Base-by-base conservation (phyloP, 176 grass and related monocot species). In the Metroxylon sagu region DNA sequence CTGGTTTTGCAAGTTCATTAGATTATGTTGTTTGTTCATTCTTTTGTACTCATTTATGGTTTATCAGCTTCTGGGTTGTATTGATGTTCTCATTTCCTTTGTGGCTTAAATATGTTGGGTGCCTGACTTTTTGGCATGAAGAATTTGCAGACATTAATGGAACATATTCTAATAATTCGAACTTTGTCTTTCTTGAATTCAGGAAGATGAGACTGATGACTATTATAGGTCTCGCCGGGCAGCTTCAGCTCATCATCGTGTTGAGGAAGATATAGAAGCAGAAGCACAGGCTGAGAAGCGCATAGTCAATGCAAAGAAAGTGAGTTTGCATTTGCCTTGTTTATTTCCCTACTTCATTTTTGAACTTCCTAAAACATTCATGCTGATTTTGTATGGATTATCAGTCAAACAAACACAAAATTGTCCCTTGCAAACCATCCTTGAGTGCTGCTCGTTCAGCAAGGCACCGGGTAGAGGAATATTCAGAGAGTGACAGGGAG, bases 261-360 rank as follows among this genome's bases (percentile, higher is more conserved):
- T 87, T 63, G 87, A 88, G 26, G 93, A 95, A 62, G 90, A 95
- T 16, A 57, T 95, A 60, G 90, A 95, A 51, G 80, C 83, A 79
- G 90, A 95, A 83, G 85, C 79, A 35, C 67, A 68, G 64, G 79
- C 74, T 60, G 82, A 86, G 72, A 86, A 74, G 71, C 86, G 76
- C 49, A 82, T 86, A 58, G 82, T 74, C 55, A 87, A 71, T 71
- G 74, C 83, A 54, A 89, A 95, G 64, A 85, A 81, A 77, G 90
- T 90, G 29, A 69, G 57, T 12, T 43, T 43, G 7, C 35, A 43
- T 43, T 43, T 12, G 35, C 35, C 10, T 43, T 43, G 6, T 6
- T 43, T 43, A 43, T 43, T 12, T 43, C 12, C 2, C 7, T 14
- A 43, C 35, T 43, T 43, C 0, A 0, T 43, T 43, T 6, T 43